Conservation (phyloP, 73 alveolate species). For the Uronychia binucleata region DNA sequence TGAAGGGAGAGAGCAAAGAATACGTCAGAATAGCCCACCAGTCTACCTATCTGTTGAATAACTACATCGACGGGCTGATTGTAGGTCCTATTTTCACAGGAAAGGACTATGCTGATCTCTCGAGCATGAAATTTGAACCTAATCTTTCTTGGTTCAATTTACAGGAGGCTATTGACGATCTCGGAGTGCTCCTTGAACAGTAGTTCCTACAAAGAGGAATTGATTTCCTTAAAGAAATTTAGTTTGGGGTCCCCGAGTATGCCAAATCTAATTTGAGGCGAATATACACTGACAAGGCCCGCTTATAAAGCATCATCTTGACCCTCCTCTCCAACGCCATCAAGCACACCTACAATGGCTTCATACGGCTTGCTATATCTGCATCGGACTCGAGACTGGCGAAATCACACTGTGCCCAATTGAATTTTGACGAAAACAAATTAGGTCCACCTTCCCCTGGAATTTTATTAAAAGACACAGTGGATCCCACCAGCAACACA, state of each 20-base stretch:
- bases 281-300: background rate
- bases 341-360: background rate
- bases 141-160: background rate
- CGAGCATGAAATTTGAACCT: background rate
- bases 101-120: background rate
- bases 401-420: background rate
- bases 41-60: background rate
- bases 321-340: conserved; percentile 1
- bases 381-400: too few relatives aligned
- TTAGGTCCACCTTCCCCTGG: too few relatives aligned
- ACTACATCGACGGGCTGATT: background rate
- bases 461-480: too few relatives aligned
- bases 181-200: background rate
- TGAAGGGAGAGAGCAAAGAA: background rate
- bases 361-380: background rate
- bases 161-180: background rate
- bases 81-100: too few relatives aligned
- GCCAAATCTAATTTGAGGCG: too few relatives aligned
- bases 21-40: background rate
- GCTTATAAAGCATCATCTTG: background rate
- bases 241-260: background rate
- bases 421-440: too few relatives aligned
- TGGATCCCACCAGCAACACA: too few relatives aligned
- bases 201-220: background rate
- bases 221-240: background rate